Evolutionary conservation across 164 flowering plant genomes (phyloP), one percentile per base, ranked within the genome.

Genomic region (Warburgia ugandensis): DNA sequence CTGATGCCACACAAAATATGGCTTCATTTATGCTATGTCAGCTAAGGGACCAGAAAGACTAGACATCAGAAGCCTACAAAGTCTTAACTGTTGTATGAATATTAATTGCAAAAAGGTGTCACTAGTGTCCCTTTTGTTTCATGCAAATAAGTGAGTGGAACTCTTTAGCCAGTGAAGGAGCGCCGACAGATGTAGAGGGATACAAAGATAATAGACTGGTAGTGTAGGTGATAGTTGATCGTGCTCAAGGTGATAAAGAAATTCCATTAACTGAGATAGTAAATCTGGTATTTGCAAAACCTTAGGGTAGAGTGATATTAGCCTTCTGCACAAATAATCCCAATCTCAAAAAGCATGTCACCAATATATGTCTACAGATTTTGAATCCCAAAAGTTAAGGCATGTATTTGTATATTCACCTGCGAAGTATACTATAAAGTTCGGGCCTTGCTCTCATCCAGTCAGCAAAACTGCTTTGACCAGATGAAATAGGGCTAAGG

Each of bases 381-480:
- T 11, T 5, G 41, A 16, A 10, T 11, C 14, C 4, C 16, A 27
- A 5, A n/a, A n/a, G n/a, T n/a, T n/a, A n/a, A 58, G 25, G 25
- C 19, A 41, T 32, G 19, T 8, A 33, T 47, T 6, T 30, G 40
- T 25, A 27, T 33, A 58, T 36, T 54, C 68, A 91, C 97, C 97
- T 84, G 69, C 96, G 94, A 54, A 91, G 77, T 44, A 91, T 86
- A 61, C 94, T 91, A 71, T 91, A 91, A 47, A 91, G 78, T 61
- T 91, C 97, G 32, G 97, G 96, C 68, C 97, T 79, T 19, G 91
- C 90, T 75, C 62, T 83, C 97, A 91, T 91, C 97, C 97, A 91
- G 33, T 86, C 87, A 59, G 85, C 67, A 72, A 91, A 91, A 72
- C 78, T 78, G 63, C 68, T 70, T 52, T 70, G 80, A 62, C 63